A percentile compares a stretch with the other conserved stretches of the same genome.
Conservation (phyloP, 257 asterid genomes). For the Gardenia jasminoides region DNA sequence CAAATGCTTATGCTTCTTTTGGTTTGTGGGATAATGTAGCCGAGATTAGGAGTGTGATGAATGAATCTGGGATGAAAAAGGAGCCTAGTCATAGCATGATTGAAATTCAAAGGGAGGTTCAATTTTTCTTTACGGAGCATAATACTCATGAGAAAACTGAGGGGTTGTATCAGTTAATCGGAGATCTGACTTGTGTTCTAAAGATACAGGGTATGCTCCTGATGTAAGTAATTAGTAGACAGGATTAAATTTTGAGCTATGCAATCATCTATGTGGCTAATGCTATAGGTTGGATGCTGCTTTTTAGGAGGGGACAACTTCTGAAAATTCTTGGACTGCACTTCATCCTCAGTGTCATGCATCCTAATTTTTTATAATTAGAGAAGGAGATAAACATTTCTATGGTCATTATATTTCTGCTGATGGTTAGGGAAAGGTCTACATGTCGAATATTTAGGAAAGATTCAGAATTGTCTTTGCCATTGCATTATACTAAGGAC, state of each 20-base stretch:
- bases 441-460: neutral
- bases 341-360: neutral
- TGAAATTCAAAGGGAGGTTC: slow-evolving; percentile 67
- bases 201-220: no score
- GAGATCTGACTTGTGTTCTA: no score
- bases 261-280: neutral
- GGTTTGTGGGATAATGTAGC: no score
- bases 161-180: no score
- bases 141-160: slow-evolving; percentile 54
- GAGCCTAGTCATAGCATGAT: slow-evolving; percentile 94
- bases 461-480: neutral
- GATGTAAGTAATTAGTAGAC: slow-evolving; percentile 8
- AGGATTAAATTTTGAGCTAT: slow-evolving; percentile 6
- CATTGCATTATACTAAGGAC: neutral
- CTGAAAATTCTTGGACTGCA: neutral
- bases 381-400: neutral
- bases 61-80: slow-evolving; percentile 29
- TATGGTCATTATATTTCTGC: neutral
- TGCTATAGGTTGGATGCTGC: neutral
- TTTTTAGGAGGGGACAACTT: neutral
- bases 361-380: neutral
- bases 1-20: no score
- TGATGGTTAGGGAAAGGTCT: neutral
- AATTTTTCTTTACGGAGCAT: slow-evolving; percentile 83
- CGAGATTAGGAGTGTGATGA: no score